These are phyloP conservation scores for Bimuria novae-zelandiae DNA, from an alignment of 2,329 filamentous ascomycete species.

Conservation along the genomic window DNA sequence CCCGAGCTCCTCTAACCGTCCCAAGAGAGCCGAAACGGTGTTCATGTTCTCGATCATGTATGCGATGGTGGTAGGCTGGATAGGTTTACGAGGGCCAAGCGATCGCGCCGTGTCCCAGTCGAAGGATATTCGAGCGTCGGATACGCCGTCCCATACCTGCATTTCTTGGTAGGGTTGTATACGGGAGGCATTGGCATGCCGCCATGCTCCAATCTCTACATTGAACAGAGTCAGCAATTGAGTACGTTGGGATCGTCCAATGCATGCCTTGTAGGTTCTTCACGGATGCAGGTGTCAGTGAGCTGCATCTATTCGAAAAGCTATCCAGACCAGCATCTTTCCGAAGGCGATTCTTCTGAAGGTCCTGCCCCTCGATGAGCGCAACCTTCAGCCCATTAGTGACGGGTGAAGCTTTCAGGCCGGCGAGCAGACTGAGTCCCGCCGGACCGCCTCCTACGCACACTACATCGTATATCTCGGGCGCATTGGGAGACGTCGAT, in stretches of 20 bases:
- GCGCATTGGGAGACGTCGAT: conserved; percentile 43
- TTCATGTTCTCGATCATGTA: conserved; percentile 98
- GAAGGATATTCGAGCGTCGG: conserved; percentile 85
- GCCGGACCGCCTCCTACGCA: conserved; percentile 89
- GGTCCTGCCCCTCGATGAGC: conserved; percentile 86
- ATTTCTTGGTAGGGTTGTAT: conserved; percentile 92
- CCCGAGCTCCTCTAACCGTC: conserved; percentile 70
- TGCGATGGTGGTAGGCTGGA: conserved; percentile 68
- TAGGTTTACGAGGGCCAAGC: conserved; percentile 47
- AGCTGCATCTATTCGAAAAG: conserved; percentile 95
- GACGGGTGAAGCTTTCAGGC: conserved; percentile 64
- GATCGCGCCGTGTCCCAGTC: conserved; percentile 65
- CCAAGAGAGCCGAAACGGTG: conserved; percentile 76
- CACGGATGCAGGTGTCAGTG: conserved; percentile 87
- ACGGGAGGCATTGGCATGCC: conserved; percentile 70
- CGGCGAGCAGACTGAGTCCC: conserved; percentile 68
- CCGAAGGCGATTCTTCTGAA: conserved; percentile 70
- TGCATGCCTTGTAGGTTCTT: conserved; percentile 67
- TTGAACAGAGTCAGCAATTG: not conserved
- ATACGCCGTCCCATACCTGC: conserved; percentile 97
- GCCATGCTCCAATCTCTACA: conserved; percentile 78
- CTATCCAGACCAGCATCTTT: conserved; percentile 64
- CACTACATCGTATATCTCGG: conserved; percentile 89
- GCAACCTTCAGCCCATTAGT: conserved; percentile 82
- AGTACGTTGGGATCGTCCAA: not conserved